Percentiles rank a stretch among this genome's conserved stretches.
Evolutionary conservation across 2,329 filamentous ascomycete species (phyloP).

Genomic region (Aspergillus brasiliensis): DNA sequence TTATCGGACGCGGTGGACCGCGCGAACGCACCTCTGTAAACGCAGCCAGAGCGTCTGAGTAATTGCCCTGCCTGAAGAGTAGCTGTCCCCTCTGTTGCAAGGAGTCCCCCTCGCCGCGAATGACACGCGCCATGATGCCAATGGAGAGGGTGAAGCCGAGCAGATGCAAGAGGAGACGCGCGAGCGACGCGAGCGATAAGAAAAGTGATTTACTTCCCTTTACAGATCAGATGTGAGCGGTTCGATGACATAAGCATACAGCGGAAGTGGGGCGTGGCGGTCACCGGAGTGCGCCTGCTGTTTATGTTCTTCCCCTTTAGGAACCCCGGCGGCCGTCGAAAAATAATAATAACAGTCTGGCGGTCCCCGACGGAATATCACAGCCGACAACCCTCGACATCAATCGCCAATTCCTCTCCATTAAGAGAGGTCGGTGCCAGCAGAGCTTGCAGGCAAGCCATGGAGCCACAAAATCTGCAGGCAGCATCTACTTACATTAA

Average conservation of each 20-base stretch:
- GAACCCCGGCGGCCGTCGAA: slow-evolving; percentile 23
- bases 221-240: not conserved
- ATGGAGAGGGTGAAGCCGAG: not conserved
- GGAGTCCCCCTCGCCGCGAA: slow-evolving; percentile 21
- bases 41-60: slow-evolving; percentile 45
- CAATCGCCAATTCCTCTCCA: slow-evolving; percentile 5
- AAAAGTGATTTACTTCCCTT: not conserved
- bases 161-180: not conserved
- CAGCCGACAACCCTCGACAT: not conserved
- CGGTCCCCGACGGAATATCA: not conserved
- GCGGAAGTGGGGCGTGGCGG: slow-evolving; percentile 24
- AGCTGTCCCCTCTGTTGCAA: slow-evolving; percentile 45
- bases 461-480: slow-evolving; percentile 56
- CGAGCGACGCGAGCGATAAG: slow-evolving; percentile 7
- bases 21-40: slow-evolving; percentile 41
- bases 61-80: slow-evolving; percentile 48
- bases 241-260: slow-evolving; percentile 16
- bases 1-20: slow-evolving; percentile 13
- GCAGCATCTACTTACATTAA: slow-evolving; percentile 67
- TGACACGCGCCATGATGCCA: slow-evolving; percentile 1
- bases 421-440: slow-evolving; percentile 8
- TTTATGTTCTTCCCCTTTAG: slow-evolving; percentile 50
- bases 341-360: slow-evolving; percentile 12
- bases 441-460: slow-evolving; percentile 36
- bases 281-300: slow-evolving; percentile 29